phyloP scores from a whole-genome alignment of 2,329 filamentous ascomycete genomes.

The Fusarium goolgardi region DNA sequence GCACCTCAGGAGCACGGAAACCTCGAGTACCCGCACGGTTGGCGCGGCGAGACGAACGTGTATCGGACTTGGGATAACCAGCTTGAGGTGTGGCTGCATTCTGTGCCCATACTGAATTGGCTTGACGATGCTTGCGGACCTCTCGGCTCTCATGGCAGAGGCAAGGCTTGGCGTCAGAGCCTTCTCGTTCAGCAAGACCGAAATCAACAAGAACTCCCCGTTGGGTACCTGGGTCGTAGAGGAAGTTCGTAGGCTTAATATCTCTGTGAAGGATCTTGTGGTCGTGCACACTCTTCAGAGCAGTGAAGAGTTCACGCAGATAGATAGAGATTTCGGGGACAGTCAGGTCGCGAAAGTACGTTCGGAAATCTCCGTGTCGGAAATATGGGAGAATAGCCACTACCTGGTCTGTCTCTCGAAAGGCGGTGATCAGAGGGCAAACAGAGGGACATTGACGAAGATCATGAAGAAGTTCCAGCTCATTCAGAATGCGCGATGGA shows the following conservation, averaged over 20 bases:
- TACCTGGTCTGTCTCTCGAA: slow-evolving; percentile 92
- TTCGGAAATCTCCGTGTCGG: slow-evolving; percentile 91
- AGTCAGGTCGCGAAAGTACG: slow-evolving; percentile 92
- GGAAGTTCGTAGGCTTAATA: slow-evolving; percentile 97
- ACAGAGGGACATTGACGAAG: slow-evolving; percentile 85
- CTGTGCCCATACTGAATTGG: slow-evolving; percentile 68
- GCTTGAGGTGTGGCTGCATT: slow-evolving; percentile 62
- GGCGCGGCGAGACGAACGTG: slow-evolving; percentile 85
- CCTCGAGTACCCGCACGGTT: slow-evolving; percentile 95
- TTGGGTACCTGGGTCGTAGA: slow-evolving; percentile 84
- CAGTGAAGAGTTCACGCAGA: slow-evolving; percentile 87
- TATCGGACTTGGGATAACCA: slow-evolving; percentile 91
- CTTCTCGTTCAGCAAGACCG: slow-evolving; percentile 89
- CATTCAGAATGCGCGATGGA: slow-evolving; percentile 92
- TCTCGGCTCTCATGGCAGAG: slow-evolving; percentile 77
- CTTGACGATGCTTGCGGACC: slow-evolving; percentile 70
- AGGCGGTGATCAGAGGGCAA: slow-evolving; percentile 97
- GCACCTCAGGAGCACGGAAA: slow-evolving; percentile 94
- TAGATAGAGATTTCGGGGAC: slow-evolving; percentile 89
- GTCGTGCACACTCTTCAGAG: slow-evolving; percentile 83
- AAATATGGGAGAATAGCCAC: slow-evolving; percentile 96
- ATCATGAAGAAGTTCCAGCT: slow-evolving; percentile 92
- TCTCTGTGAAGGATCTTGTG: slow-evolving; percentile 91
- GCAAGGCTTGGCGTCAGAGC: slow-evolving; percentile 81
- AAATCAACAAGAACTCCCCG: slow-evolving; percentile 98